Percentiles rank a stretch among this genome's conserved stretches.
Conservation (phyloP, 768 basidiomycete genomes). For the Tylopilus rubrobrunneus region DNA sequence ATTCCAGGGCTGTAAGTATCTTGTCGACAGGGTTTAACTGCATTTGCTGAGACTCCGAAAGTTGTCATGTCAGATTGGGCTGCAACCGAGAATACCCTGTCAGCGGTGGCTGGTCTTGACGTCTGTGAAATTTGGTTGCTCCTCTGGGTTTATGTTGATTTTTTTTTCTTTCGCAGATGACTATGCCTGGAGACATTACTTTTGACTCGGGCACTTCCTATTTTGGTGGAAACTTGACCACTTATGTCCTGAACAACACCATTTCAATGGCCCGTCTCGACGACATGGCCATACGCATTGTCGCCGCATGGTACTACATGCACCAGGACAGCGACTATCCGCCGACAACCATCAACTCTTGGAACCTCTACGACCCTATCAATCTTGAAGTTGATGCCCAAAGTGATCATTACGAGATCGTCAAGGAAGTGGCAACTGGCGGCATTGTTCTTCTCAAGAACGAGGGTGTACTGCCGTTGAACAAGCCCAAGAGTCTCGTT, state of each 20-base stretch:
- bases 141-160: neutral
- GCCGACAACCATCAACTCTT: conserved; percentile 23
- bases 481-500: conserved; percentile 54
- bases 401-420: conserved; percentile 48
- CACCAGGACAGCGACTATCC: conserved; percentile 33
- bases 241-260: conserved; percentile 55
- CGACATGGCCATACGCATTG: conserved; percentile 69
- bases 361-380: conserved; percentile 26
- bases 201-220: conserved; percentile 38
- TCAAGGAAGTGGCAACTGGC: conserved; percentile 59
- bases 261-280: conserved; percentile 59
- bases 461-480: conserved; percentile 52
- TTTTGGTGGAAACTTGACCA: conserved; percentile 58
- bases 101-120: conserved; percentile 60
- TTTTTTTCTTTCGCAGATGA: conserved; percentile 44
- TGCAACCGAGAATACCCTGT: conserved; percentile 46
- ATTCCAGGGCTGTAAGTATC: conserved; percentile 55
- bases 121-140: conserved; percentile 34
- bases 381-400: conserved; percentile 53
- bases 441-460: conserved; percentile 73
- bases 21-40: neutral
- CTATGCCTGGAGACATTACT: conserved; percentile 64
- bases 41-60: conserved; percentile 14
- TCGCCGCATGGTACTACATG: conserved; percentile 55
- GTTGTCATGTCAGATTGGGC: conserved; percentile 61